A percentile compares a stretch with the other conserved stretches of the same genome.
Evolutionary conservation across 2,329 filamentous ascomycete genomes (phyloP).

Genomic region (Cryphonectria nitschkei): DNA sequence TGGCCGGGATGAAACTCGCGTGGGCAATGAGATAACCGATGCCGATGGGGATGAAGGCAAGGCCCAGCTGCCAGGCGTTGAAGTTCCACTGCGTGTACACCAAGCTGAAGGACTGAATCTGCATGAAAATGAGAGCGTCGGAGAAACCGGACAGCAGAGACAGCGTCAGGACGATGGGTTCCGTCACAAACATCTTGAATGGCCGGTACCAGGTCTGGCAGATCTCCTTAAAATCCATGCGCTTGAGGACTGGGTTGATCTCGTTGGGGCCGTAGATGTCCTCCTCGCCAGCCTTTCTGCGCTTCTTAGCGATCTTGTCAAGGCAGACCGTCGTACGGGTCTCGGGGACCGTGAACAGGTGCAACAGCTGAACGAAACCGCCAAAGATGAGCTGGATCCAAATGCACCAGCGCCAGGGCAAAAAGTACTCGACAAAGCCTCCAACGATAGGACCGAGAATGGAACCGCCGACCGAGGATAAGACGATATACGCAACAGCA

Average conservation of each 20-base stretch:
- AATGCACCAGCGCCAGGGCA: constrained; percentile 70
- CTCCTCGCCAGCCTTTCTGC: constrained; percentile 65
- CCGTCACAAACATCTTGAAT: constrained; percentile 73
- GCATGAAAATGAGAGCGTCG: constrained; percentile 78
- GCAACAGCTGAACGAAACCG: constrained; percentile 66
- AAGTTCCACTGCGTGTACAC: constrained; percentile 73
- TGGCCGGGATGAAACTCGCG: constrained; percentile 60
- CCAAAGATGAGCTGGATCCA: constrained; percentile 87
- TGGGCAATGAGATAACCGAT: constrained; percentile 69
- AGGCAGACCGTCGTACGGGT: constrained; percentile 78
- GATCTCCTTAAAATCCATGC: constrained; percentile 63
- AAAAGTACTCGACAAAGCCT: constrained; percentile 70
- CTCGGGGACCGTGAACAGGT: constrained; percentile 74
- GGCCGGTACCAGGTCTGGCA: constrained; percentile 63
- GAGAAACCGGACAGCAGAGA: constrained; percentile 74
- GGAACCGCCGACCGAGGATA: constrained; percentile 78
- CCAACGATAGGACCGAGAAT: constrained; percentile 79
- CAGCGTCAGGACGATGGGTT: constrained; percentile 73
- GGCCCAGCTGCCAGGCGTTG: constrained; percentile 56
- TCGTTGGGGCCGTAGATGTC: constrained; percentile 73
- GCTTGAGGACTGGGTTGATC: constrained; percentile 61
- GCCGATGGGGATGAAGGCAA: constrained; percentile 68
- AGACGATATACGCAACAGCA: constrained; percentile 75
- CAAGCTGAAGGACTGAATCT: constrained; percentile 70
- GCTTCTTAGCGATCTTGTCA: constrained; percentile 77